Conservation (phyloP, 441 rosid genomes). For the Erodium moschatum region DNA sequence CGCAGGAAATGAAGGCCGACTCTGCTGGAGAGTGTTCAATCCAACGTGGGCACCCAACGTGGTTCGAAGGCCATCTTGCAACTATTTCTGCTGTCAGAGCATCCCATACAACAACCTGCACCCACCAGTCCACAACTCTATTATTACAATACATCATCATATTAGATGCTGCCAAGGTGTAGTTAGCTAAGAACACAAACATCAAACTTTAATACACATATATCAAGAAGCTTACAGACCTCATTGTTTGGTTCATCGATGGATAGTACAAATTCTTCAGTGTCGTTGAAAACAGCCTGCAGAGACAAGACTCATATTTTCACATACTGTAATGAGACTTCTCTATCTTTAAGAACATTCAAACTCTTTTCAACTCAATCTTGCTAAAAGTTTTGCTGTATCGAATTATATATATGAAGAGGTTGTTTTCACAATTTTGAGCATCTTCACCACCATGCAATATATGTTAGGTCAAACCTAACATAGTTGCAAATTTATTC, state of each 20-base stretch:
- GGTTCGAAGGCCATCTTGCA: constrained; percentile 70
- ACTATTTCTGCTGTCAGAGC: constrained; percentile 63
- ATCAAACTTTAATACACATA: too few species aligned
- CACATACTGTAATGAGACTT: neutral
- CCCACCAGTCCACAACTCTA: constrained; percentile 12
- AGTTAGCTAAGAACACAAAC: too few species aligned
- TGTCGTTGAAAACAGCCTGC: constrained; percentile 79
- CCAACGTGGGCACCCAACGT: constrained; percentile 67
- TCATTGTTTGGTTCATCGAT: constrained; percentile 51
- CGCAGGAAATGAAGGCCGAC: constrained; percentile 64
- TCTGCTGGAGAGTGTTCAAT: constrained; percentile 71
- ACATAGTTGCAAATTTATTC: neutral
- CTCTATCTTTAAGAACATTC: too few species aligned
- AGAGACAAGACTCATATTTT: constrained; percentile 12
- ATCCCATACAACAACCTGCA: constrained; percentile 69
- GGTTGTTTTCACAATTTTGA: too few species aligned
- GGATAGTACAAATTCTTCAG: constrained; percentile 70
- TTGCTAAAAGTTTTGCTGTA: neutral
- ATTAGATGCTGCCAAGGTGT: too few species aligned
- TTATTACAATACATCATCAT: neutral
- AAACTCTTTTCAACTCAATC: neutral
- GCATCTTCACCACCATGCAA: too few species aligned
- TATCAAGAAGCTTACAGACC: constrained; percentile 26
- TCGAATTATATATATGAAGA: neutral
- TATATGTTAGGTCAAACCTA: neutral